Conservation (phyloP, 1,139 yeast species). For the Spencermartinsiella ligniputridi region DNA sequence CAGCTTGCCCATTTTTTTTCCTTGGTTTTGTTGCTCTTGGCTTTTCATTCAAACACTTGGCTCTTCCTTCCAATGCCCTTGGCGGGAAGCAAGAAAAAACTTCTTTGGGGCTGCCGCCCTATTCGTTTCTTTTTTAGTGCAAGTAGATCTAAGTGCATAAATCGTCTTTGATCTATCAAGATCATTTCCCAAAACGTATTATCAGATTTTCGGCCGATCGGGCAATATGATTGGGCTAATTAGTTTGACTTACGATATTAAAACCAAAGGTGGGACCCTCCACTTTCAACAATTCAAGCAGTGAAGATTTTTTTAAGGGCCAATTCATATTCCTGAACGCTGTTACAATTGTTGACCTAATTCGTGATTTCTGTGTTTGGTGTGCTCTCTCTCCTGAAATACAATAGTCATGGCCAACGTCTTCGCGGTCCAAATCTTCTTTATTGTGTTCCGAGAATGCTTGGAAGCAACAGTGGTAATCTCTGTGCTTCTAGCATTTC, state of each 20-base stretch:
- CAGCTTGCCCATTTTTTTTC: no score
- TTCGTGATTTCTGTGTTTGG: not conserved
- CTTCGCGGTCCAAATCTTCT: slow-evolving; percentile 52
- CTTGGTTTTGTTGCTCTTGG: not conserved
- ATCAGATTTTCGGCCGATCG: slow-evolving; percentile 1
- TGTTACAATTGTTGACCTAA: not conserved
- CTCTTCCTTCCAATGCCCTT: not conserved
- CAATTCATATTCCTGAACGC: no score
- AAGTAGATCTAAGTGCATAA: not conserved
- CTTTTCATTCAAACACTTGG: not conserved
- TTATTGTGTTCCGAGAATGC: slow-evolving; percentile 85
- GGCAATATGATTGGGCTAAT: not conserved
- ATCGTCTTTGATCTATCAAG: not conserved
- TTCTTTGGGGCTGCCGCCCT: not conserved
- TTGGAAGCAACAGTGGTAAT: slow-evolving; percentile 87
- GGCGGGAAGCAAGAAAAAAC: not conserved
- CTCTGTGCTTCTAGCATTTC: slow-evolving; percentile 83
- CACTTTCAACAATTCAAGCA: not conserved
- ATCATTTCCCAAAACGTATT: not conserved
- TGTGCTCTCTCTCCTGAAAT: not conserved
- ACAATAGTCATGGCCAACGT: slow-evolving; percentile 32
- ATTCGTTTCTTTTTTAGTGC: not conserved
- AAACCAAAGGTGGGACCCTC: no score
- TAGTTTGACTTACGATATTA: not conserved
- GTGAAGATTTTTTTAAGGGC: not conserved